phyloP scores from a whole-genome alignment of 1,284 basidiomycete species.

The Inonotus hispidus region DNA sequence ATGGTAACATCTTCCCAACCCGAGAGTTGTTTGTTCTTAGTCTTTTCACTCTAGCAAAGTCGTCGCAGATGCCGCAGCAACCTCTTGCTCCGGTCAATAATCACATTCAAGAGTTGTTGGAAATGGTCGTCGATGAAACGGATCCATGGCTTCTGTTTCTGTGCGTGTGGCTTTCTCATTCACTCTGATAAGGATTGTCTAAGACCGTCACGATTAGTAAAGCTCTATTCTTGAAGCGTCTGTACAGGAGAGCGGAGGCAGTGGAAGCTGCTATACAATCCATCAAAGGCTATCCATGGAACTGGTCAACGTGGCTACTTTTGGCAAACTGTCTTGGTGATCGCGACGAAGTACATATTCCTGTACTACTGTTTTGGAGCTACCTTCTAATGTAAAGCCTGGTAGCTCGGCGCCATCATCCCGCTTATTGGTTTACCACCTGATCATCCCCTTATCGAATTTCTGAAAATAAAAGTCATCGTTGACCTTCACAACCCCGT shows the following conservation, averaged over 20 bases:
- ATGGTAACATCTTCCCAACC: background rate
- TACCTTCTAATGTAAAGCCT: slow-evolving; percentile 24
- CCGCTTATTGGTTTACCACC: slow-evolving; percentile 59
- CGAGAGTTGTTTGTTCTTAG: background rate
- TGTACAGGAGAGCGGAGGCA: slow-evolving; percentile 79
- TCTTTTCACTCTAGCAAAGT: background rate
- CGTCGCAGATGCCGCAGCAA: slow-evolving; percentile 64
- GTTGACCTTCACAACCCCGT: slow-evolving; percentile 87
- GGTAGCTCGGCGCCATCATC: slow-evolving; percentile 56
- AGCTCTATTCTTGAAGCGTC: slow-evolving; percentile 72
- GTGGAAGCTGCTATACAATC: slow-evolving; percentile 79
- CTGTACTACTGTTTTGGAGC: slow-evolving; percentile 3
- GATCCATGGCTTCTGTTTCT: slow-evolving; percentile 88
- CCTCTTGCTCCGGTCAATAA: slow-evolving; percentile 67
- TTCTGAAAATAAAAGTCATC: slow-evolving; percentile 88
- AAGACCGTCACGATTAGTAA: slow-evolving; percentile 38
- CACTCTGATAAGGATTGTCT: slow-evolving; percentile 3
- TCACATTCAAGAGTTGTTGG: slow-evolving; percentile 55
- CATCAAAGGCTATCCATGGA: slow-evolving; percentile 83
- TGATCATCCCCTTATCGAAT: slow-evolving; percentile 69
- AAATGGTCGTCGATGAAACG: slow-evolving; percentile 45
- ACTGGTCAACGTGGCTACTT: slow-evolving; percentile 92
- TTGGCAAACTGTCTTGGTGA: slow-evolving; percentile 80
- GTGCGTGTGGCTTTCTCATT: slow-evolving; percentile 40
- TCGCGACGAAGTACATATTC: slow-evolving; percentile 76